Evolutionary conservation across 192 early-diverging fungal species (phyloP), one percentile per base, ranked within the genome.

Genomic region (Coemansia sp.): DNA sequence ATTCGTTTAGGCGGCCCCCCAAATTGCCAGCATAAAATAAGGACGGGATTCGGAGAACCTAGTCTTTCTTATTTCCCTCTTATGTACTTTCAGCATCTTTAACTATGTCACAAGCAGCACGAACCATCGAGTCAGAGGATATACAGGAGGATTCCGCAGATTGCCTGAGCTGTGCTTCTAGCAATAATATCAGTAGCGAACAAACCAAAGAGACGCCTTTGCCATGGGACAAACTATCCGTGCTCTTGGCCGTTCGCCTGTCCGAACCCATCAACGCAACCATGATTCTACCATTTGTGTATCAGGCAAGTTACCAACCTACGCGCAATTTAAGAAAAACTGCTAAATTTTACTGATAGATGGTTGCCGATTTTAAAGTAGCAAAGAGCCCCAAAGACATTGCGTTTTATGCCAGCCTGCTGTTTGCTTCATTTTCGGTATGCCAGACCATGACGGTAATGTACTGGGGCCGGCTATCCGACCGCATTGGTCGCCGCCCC

Each of bases 271-370:
- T 91, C 57, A 87, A 86, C 48, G 84, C 87, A 30, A 83, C 87
- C 12, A 79, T 92, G 40, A 66, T 90, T 57, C 85, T 93, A 52
- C 94, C 91, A 7, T 95, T 95, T 65, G 83, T 91, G 3, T 93
- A 91, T 57, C 90, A 92, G 53, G 68, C 51, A 61, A 63, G 35
- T 13, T 35, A 18, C 3, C 2, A 8, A 14, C 23, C 14, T 26
- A 14, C 14, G 2, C 45, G 18, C 45, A 10, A 46, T 9, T 31
- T 31, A 31, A 31, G 6, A 31, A 31, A 31, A 31, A 31, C 31
- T 35, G 6, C 18, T 31, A 28, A 20, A 6, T 43, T 43, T 5
- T 43, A 6, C 41, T 43, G 41, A 6, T 23, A 73, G 66, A 85
- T 86, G 82, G 79, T 88, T 6, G 78, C 76, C 5, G 89, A 87